Percentiles rank a stretch among this genome's conserved stretches.
phyloP scores from a whole-genome alignment of 2,329 filamentous ascomycete genomes.

The Ceratocystis harringtonii region DNA sequence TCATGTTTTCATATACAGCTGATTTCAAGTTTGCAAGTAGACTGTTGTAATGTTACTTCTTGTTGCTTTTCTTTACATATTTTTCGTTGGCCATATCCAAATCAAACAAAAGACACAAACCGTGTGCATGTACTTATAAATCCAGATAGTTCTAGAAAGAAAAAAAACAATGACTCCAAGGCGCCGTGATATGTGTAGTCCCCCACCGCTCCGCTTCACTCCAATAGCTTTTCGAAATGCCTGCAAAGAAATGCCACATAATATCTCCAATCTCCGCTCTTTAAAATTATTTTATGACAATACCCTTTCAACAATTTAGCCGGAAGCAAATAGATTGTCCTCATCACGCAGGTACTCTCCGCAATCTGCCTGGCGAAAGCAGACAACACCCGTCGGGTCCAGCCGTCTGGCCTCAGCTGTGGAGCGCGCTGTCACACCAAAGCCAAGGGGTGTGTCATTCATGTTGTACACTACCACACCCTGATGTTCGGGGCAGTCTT shows the following conservation, averaged over 20 bases:
- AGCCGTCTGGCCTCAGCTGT: slow-evolving; percentile 69
- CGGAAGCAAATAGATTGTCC: slow-evolving; percentile 46
- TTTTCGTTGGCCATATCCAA: neutral
- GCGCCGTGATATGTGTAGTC: slow-evolving; percentile 16
- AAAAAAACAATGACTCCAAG: slow-evolving; percentile 16
- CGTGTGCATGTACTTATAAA: slow-evolving; percentile 11
- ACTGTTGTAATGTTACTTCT: neutral
- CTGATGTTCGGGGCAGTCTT: slow-evolving; percentile 86
- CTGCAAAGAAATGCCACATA: slow-evolving; percentile 14
- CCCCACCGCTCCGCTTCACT: slow-evolving; percentile 7
- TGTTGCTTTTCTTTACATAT: neutral
- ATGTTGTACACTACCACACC: slow-evolving; percentile 82
- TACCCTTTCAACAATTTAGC: slow-evolving; percentile 23
- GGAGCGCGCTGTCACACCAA: slow-evolving; percentile 78
- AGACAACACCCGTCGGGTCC: slow-evolving; percentile 79
- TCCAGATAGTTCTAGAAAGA: slow-evolving; percentile 12
- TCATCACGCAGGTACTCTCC: slow-evolving; percentile 89
- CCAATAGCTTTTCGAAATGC: slow-evolving; percentile 15
- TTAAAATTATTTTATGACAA: neutral
- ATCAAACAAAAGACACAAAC: slow-evolving; percentile 5
- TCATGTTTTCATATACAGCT: neutral
- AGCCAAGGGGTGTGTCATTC: slow-evolving; percentile 87
- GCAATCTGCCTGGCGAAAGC: slow-evolving; percentile 83
- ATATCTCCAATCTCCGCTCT: slow-evolving; percentile 3
- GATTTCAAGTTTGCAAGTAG: neutral